phyloP scores from a whole-genome alignment of 2,329 filamentous ascomycete genomes.

The Albifimbria verrucaria region DNA sequence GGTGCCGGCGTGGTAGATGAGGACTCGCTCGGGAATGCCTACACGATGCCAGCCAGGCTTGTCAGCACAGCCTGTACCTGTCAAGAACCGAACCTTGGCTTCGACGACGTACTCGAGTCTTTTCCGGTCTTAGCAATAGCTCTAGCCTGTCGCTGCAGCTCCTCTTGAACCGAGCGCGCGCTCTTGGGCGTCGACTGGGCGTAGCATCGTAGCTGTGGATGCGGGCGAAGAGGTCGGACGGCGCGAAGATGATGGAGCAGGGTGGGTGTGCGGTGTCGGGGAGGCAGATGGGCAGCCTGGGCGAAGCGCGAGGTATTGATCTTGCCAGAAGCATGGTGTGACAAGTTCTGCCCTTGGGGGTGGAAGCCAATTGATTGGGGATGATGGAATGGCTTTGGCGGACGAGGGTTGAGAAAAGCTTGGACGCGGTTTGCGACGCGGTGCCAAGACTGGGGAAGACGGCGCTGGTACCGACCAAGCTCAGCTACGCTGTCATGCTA shows the following conservation, averaged over 20 bases:
- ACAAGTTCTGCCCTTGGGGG: too few relatives aligned
- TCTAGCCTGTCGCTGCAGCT: constrained; percentile 23
- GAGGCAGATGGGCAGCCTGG: neutral
- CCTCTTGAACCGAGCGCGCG: constrained; percentile 16
- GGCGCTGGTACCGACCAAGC: neutral
- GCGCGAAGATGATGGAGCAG: constrained; percentile 8
- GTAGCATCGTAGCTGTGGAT: constrained; percentile 19
- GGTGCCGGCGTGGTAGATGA: constrained; percentile 75
- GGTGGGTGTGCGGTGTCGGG: neutral
- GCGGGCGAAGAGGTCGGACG: constrained; percentile 14
- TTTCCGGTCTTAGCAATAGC: constrained; percentile 17
- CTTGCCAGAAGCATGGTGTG: neutral
- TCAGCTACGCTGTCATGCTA: too few relatives aligned
- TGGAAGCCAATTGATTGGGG: too few relatives aligned
- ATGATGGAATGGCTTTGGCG: too few relatives aligned
- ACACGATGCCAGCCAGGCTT: neutral
- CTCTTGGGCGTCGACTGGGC: constrained; percentile 12
- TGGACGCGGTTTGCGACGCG: neutral
- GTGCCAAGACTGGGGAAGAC: neutral
- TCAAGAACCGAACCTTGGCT: neutral
- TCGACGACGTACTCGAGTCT: constrained; percentile 12
- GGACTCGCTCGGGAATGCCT: constrained; percentile 56
- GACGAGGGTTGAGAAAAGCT: too few relatives aligned
- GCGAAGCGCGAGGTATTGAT: neutral
- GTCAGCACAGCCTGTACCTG: neutral